Conservation (phyloP, 2,329 filamentous ascomycete species). For the Talaromyces pinophilus region DNA sequence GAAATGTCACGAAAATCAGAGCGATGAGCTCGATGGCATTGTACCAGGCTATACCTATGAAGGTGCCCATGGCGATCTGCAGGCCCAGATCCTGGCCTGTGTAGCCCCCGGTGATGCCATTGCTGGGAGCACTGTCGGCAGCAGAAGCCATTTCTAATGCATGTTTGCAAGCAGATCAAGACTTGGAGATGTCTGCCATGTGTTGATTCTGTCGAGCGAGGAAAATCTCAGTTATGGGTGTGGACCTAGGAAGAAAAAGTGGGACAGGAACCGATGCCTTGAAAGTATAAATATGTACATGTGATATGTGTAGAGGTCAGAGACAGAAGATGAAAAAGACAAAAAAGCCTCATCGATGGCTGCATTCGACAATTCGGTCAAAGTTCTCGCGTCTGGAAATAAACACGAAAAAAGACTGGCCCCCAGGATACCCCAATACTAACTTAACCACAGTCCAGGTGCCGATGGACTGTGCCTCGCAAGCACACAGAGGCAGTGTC, state of each 20-base stretch:
- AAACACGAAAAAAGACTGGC: background rate
- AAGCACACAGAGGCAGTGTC: background rate
- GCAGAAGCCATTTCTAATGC: slow-evolving; percentile 18
- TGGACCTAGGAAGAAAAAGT: slow-evolving; percentile 3
- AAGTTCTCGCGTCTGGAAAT: background rate
- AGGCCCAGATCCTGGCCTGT: slow-evolving; percentile 38
- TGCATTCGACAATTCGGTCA: background rate
- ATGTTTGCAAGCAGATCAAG: slow-evolving; percentile 7
- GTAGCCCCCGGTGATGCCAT: slow-evolving; percentile 39
- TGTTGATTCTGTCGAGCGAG: background rate
- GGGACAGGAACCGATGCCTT: slow-evolving; percentile 16
- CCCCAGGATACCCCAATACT: background rate
- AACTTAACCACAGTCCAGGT: background rate
- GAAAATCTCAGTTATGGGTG: background rate
- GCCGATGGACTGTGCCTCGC: background rate
- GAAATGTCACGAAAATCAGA: slow-evolving; percentile 53
- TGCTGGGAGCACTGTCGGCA: slow-evolving; percentile 17
- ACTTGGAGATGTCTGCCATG: background rate
- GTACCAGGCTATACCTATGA: slow-evolving; percentile 53
- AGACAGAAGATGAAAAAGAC: background rate
- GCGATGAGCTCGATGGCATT: slow-evolving; percentile 53
- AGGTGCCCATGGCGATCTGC: slow-evolving; percentile 48
- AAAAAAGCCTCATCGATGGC: background rate
- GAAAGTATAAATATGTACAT: slow-evolving; percentile 5
- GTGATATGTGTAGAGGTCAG: background rate